Conservation (phyloP, 2,329 filamentous ascomycete species). For the Ceratocystis huliohia region DNA sequence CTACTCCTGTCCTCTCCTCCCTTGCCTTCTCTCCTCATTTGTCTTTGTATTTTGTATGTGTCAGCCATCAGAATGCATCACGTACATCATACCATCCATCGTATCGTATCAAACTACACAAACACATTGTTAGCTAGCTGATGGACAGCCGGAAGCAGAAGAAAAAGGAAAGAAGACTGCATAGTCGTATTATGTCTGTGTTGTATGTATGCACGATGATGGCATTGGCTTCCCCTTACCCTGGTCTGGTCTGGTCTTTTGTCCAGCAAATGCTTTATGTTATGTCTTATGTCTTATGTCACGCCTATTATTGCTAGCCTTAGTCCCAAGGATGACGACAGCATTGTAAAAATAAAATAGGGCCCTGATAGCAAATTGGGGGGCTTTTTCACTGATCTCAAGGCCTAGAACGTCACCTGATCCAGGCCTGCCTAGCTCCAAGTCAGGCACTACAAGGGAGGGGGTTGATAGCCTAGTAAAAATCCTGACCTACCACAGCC, state of each 20-base stretch:
- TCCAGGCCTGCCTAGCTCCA: neutral
- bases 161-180: neutral
- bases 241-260: neutral
- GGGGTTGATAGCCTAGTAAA: neutral
- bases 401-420: too few species aligned
- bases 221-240: neutral
- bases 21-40: too few species aligned
- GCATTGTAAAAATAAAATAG: too few species aligned
- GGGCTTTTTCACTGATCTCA: too few species aligned
- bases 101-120: neutral
- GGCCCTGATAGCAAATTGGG: too few species aligned
- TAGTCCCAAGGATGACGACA: too few species aligned
- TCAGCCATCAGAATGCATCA: too few species aligned
- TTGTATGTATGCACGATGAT: slow-evolving; percentile 1
- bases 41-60: too few species aligned
- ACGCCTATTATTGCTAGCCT: neutral
- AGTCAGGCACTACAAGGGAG: neutral
- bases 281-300: neutral
- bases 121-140: too few species aligned
- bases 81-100: too few species aligned
- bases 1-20: neutral
- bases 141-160: neutral
- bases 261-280: neutral
- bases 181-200: neutral
- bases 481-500: neutral